Conservation (phyloP, 495 filamentous ascomycete species). For the Penicillium turbatum region DNA sequence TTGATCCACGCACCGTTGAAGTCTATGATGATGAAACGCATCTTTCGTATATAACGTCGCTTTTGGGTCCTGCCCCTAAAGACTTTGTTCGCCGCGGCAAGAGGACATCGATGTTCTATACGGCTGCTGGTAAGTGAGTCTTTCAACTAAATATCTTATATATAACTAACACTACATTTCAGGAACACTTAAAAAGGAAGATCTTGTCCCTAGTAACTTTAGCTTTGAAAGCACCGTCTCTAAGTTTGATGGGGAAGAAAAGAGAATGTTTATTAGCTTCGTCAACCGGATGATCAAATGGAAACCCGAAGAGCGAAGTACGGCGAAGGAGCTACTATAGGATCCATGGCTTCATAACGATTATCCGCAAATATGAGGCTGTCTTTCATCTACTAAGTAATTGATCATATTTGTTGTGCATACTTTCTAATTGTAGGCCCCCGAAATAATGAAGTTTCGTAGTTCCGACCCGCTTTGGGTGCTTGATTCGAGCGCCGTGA, state of each 20-base stretch:
- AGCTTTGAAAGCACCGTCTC: slow-evolving; percentile 20
- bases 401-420: too few species aligned
- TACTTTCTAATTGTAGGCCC: too few species aligned
- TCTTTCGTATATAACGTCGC: slow-evolving; percentile 33
- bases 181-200: slow-evolving; percentile 14
- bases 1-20: slow-evolving; percentile 13
- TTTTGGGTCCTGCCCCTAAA: slow-evolving; percentile 36
- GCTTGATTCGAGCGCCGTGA: too few species aligned
- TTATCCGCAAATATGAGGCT: slow-evolving; percentile 1
- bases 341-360: slow-evolving; percentile 28
- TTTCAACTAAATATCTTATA: neutral
- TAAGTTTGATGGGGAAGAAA: slow-evolving; percentile 26
- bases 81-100: slow-evolving; percentile 16
- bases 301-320: slow-evolving; percentile 32
- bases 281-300: slow-evolving; percentile 32
- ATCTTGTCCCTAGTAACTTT: slow-evolving; percentile 13
- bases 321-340: slow-evolving; percentile 27
- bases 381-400: neutral
- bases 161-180: neutral
- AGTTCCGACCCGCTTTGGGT: too few species aligned
- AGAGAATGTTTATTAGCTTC: slow-evolving; percentile 30
- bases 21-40: slow-evolving; percentile 28
- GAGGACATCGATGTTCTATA: slow-evolving; percentile 22
- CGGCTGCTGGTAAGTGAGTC: slow-evolving; percentile 5
- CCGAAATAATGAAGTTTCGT: too few species aligned